These are phyloP conservation scores for Cryptococcus deneoformans DNA, from an alignment of 1,284 basidiomycete species.

Conservation along the genomic window DNA sequence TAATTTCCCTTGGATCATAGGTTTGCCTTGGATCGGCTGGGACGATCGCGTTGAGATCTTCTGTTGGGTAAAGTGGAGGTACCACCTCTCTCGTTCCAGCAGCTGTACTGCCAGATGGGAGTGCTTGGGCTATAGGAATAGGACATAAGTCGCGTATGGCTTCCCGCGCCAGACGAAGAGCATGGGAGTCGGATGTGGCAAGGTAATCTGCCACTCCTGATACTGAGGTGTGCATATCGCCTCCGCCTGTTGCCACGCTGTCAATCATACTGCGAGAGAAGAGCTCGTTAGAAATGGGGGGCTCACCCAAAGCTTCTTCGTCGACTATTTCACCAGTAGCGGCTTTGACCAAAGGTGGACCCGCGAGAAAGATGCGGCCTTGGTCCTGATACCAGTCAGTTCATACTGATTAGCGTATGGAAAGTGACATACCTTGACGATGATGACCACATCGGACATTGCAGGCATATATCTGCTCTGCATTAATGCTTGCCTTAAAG, in stretches of 20 bases:
- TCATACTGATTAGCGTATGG: not conserved
- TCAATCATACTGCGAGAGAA: too few relatives aligned
- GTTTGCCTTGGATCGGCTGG: conserved; percentile 81
- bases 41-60: conserved; percentile 86
- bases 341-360: conserved; percentile 91
- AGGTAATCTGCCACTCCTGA: conserved; percentile 94
- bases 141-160: conserved; percentile 75
- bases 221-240: conserved; percentile 90
- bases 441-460: conserved; percentile 95
- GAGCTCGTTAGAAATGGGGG: not conserved
- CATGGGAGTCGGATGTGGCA: conserved; percentile 80
- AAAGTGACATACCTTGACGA: conserved; percentile 56
- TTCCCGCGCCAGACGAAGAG: conserved; percentile 75
- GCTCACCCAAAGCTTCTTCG: conserved; percentile 81
- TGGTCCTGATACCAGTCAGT: conserved; percentile 59
- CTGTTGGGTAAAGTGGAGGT: conserved; percentile 68
- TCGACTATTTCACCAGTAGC: conserved; percentile 92
- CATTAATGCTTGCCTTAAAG: conserved; percentile 6
- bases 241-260: conserved; percentile 51
- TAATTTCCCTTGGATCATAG: conserved; percentile 92
- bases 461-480: conserved; percentile 73
- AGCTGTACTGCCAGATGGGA: not conserved
- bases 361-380: conserved; percentile 93
- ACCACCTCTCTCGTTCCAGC: not conserved
- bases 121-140: not conserved